Evolutionary conservation across 768 basidiomycete species (phyloP).

Genomic region (Psilocybe cubensis): DNA sequence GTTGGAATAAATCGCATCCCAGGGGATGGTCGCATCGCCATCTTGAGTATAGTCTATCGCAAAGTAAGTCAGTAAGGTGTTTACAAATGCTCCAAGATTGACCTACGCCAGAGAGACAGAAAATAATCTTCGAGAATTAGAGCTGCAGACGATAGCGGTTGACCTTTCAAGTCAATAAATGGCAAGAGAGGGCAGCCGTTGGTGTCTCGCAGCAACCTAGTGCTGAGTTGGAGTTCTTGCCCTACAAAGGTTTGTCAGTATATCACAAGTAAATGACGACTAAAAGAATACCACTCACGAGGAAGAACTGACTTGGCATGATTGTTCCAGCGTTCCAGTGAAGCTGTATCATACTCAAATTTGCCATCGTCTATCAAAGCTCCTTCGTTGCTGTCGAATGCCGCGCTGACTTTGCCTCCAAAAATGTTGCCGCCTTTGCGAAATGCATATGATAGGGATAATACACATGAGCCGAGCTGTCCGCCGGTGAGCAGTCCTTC

Average conservation of each 20-base stretch:
- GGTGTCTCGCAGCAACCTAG: neutral
- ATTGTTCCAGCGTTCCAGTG: too few relatives aligned
- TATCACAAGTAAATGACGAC: too few relatives aligned
- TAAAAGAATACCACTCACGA: too few relatives aligned
- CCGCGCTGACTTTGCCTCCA: too few relatives aligned
- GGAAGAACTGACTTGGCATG: too few relatives aligned
- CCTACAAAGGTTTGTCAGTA: too few relatives aligned
- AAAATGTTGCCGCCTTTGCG: neutral
- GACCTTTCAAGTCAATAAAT: constrained; percentile 15
- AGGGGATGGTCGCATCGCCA: neutral
- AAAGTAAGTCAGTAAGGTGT: neutral
- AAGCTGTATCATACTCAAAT: too few relatives aligned
- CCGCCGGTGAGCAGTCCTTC: neutral
- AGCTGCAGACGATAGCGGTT: neutral
- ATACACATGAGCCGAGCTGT: constrained; percentile 5
- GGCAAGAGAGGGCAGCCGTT: neutral
- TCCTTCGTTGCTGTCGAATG: too few relatives aligned
- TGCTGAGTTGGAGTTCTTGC: too few relatives aligned
- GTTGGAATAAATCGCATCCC: neutral
- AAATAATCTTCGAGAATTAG: neutral
- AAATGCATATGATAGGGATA: constrained; percentile 24
- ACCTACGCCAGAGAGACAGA: neutral
- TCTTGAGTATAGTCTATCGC: neutral
- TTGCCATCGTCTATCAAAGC: too few relatives aligned
- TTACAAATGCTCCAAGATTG: neutral